Evolutionary conservation across 2,329 filamentous ascomycete species (phyloP), one percentile per base, ranked within the genome.

Genomic region (Pseudovirgaria hyperparasitica): DNA sequence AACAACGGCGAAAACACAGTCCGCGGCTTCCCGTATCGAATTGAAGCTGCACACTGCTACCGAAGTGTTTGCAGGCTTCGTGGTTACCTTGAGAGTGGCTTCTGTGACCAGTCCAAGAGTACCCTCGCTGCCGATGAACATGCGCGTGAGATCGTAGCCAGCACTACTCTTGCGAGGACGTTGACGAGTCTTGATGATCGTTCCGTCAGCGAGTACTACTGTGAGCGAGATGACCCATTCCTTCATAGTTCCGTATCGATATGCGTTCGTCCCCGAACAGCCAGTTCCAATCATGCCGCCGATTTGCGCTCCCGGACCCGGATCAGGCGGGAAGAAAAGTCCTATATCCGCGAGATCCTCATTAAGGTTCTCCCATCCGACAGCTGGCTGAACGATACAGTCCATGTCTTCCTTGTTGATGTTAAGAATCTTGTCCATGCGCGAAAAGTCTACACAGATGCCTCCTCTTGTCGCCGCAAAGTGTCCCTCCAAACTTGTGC

Each of bases 161-260:
- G 86, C 86, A 29, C 78, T 85, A 45, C 79, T 86, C 63, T 93
- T 94, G 39, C 85, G 71, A 8, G 85, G 84, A 25, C 85, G 70
- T 54, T 92, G 84, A 36, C 81, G 69, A 8, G 86, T 94, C 63
- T 86, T 87, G 57, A 94, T 77, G 27, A 93, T 57, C 2, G 85
- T 92, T 26, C 85, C 85, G 52, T 93, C 86, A 11, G 85, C 85
- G 42, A 93, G 66, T 8, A 93, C 85, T 4, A 92, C 82, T 0
- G 85, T 93, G 39, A 93, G 57, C 28, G 72, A 79, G 13, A 92
- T 59, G 9, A 93, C 86, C 85, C 85, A 93, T 49, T 93, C 85
- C 36, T 82, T 76, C 84, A 93, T 93, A 2, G 85, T 93, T 35
- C 85, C 86, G 52, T 92, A 93, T 31, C 85, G 70, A 59, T 92